phyloP scores from a whole-genome alignment of 2,329 filamentous ascomycete genomes.

The Gremmenia infestans region DNA sequence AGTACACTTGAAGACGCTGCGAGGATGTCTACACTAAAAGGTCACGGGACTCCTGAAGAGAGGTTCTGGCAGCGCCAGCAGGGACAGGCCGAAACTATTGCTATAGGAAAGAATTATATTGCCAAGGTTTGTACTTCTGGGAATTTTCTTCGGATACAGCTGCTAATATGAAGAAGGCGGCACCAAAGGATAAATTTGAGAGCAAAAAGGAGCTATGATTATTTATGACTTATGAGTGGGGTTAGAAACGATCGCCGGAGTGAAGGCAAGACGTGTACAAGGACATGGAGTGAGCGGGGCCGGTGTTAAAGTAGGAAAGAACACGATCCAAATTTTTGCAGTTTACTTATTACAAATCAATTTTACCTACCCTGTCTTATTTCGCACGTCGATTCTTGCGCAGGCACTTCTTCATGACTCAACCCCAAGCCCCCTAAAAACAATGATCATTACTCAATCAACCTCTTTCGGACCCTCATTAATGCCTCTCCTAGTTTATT shows the following conservation, averaged over 20 bases:
- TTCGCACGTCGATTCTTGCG: too few species aligned
- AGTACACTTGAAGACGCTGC: slow-evolving; percentile 61
- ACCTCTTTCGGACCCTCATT: neutral
- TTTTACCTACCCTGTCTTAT: too few species aligned
- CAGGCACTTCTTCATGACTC: too few species aligned
- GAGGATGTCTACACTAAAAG: slow-evolving; percentile 43
- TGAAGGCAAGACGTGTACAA: too few species aligned
- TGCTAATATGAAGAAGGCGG: neutral
- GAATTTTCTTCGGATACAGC: neutral
- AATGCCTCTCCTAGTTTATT: slow-evolving; percentile 54
- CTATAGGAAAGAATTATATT: slow-evolving; percentile 51
- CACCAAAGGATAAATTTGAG: neutral
- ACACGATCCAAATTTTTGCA: too few species aligned
- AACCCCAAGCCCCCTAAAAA: too few species aligned
- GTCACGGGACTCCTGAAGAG: slow-evolving; percentile 48
- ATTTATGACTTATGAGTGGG: neutral
- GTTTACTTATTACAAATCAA: too few species aligned
- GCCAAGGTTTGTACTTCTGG: slow-evolving; percentile 34
- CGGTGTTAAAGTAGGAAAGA: too few species aligned
- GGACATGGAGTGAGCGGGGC: too few species aligned
- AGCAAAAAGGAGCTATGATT: slow-evolving; percentile 7
- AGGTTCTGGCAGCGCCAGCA: slow-evolving; percentile 61
- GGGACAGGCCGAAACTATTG: slow-evolving; percentile 52
- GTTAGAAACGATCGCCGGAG: too few species aligned
- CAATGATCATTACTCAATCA: neutral